Conservation (phyloP, 2,329 filamentous ascomycete species). For the Westerdykella ornata region DNA sequence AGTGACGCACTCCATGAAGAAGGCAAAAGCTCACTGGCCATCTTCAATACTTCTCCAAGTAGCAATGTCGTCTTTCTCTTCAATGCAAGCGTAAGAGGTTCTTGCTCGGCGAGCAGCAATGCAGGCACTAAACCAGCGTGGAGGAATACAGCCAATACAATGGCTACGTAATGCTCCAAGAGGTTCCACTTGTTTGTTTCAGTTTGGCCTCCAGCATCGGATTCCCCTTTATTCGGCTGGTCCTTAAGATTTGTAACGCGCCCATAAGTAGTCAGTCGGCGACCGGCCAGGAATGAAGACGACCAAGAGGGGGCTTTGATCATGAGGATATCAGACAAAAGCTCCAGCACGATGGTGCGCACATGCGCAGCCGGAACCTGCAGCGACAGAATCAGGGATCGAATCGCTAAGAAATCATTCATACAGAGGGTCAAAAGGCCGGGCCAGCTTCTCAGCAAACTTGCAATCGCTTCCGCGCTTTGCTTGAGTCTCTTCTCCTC, state of each 20-base stretch:
- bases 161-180: slow-evolving; percentile 86
- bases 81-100: slow-evolving; percentile 60
- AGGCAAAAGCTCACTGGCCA: slow-evolving; percentile 79
- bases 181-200: slow-evolving; percentile 65
- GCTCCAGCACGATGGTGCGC: slow-evolving; percentile 74
- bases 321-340: slow-evolving; percentile 74
- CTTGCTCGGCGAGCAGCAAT: slow-evolving; percentile 56
- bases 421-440: slow-evolving; percentile 82
- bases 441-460: slow-evolving; percentile 87
- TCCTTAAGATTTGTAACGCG: slow-evolving; percentile 78
- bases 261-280: slow-evolving; percentile 92
- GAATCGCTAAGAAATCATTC: slow-evolving; percentile 78
- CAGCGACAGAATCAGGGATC: slow-evolving; percentile 66
- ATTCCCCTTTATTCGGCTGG: slow-evolving; percentile 42
- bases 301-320: slow-evolving; percentile 96
- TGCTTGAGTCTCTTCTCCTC: slow-evolving; percentile 64
- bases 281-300: slow-evolving; percentile 85
- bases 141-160: slow-evolving; percentile 78
- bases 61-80: slow-evolving; percentile 86
- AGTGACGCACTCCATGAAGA: slow-evolving; percentile 73
- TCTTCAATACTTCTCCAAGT: slow-evolving; percentile 83
- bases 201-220: slow-evolving; percentile 58
- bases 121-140: slow-evolving; percentile 62
- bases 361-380: slow-evolving; percentile 52
- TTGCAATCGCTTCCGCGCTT: slow-evolving; percentile 87